Conservation (phyloP, 75 land plant species). For the Selaginella moellendorffii region DNA sequence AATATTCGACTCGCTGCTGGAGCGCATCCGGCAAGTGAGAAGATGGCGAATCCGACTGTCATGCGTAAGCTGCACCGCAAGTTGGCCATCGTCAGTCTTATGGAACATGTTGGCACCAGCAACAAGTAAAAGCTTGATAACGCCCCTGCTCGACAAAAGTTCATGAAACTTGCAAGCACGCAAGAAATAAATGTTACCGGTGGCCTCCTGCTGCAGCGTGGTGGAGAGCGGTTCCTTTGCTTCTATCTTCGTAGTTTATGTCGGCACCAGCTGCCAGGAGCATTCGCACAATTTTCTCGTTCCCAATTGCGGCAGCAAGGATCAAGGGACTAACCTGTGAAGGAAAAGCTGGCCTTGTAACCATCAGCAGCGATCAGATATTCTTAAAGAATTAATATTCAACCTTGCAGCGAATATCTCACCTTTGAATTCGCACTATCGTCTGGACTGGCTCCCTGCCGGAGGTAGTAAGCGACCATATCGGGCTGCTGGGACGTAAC, state of each 20-base stretch:
- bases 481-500: not conserved
- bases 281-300: conserved; percentile 22
- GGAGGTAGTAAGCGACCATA: not conserved
- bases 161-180: not conserved
- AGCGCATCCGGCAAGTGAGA: conserved; percentile 13
- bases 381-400: too few species aligned
- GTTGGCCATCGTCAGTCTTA: conserved; percentile 19
- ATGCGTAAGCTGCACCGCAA: conserved; percentile 21
- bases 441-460: not conserved
- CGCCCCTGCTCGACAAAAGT: conserved; percentile 9
- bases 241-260: conserved; percentile 16
- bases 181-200: conserved; percentile 2
- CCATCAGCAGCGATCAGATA: too few species aligned
- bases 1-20: not conserved
- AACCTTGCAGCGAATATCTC: too few species aligned
- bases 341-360: too few species aligned
- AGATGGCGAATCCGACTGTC: conserved; percentile 12
- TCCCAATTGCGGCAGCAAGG: conserved; percentile 22
- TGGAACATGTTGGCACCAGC: conserved; percentile 24
- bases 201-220: conserved; percentile 23
- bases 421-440: not conserved
- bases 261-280: conserved; percentile 20
- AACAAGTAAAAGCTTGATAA: conserved; percentile 18
- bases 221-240: conserved; percentile 18
- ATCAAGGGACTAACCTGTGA: conserved; percentile 12